Base-by-base conservation (phyloP, 2,329 filamentous ascomycete genomes). In the Fusarium sp. region DNA sequence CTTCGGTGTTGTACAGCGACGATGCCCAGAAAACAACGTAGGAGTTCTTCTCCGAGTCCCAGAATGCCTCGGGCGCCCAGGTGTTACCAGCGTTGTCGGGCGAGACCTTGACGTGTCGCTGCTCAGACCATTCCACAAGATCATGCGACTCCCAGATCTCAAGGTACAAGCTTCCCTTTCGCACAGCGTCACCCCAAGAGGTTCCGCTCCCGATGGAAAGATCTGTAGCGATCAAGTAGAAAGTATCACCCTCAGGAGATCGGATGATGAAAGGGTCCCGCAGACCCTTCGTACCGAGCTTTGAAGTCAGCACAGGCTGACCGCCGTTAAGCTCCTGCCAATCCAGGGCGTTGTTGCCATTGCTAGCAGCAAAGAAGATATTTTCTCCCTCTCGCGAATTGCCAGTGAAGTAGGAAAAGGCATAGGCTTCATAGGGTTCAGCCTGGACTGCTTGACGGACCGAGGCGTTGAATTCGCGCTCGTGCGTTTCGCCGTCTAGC, bases 191-290 rank as follows among this genome's bases (percentile, higher is more conserved):
- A 12, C 74, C 78, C 83, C 84, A 86, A 0, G 82, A 82, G 0
- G 84, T 86, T 2, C 84, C 84, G 8, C 82, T 83, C 2, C 84
- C 84, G 49, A 86, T 86, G 1, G 83, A 85, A 0, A 86, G 75
- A 52, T 86, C 83, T 0, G 84, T 86, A 0, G 83, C 83, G 19
- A 86, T 77, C 15, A 86, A 68, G 48, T 78, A 86, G 58, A 86
- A 86, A 6, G 77, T 84, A n/a, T 80, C 79, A 0, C 83, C 83
- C 24, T 86, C 83, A 1, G 73, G 77, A 1, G 83, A 83, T 14
- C 83, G 80, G 21, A 86, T 84, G 43, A 86, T 74, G 58, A 86
- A 86, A 2, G 84, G 84, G 59, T 86, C 84, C 15, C 84, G 78
- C 6, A 86, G 69, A 3, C 84, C 84, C 23, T 75, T 79, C 0